These are phyloP conservation scores for Adansonia grandidieri DNA, from an alignment of 441 rosid genomes.

Conservation along the genomic window DNA sequence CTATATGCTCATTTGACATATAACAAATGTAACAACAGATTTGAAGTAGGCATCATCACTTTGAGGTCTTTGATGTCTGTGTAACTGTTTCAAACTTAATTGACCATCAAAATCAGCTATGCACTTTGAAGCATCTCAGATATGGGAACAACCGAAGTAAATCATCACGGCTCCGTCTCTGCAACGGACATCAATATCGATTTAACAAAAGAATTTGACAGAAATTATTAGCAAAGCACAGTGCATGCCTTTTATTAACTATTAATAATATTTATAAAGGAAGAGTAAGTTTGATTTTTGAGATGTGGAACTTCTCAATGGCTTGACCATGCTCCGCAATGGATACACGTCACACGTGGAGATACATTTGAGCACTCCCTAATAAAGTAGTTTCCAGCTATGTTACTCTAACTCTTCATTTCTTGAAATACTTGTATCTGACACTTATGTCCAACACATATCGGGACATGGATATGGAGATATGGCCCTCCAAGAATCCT, in stretches of 20 bases:
- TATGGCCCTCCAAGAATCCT: too few species aligned
- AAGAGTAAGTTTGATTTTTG: not conserved
- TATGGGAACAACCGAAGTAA: conserved; percentile 74
- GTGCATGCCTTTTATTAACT: not conserved
- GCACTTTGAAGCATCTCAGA: conserved; percentile 84
- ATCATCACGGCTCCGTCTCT: conserved; percentile 73
- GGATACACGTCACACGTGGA: not conserved
- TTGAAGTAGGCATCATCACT: not conserved
- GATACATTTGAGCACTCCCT: not conserved
- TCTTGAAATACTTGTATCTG: too few species aligned
- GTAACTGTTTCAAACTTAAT: not conserved
- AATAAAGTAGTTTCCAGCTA: not conserved
- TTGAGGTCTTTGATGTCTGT: not conserved
- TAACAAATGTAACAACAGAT: not conserved
- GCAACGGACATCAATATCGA: conserved; percentile 18
- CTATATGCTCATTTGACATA: not conserved
- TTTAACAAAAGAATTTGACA: not conserved
- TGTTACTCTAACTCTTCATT: too few species aligned
- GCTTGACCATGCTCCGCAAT: not conserved
- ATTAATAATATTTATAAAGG: not conserved
- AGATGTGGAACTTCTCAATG: not conserved
- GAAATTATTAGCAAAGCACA: not conserved
- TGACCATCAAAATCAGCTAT: conserved; percentile 56
- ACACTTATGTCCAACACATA: too few species aligned
- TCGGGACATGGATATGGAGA: too few species aligned